Percentiles rank a stretch among this genome's conserved stretches.
Conservation (phyloP, 2,329 filamentous ascomycete species). For the Colletotrichum tropicicola region DNA sequence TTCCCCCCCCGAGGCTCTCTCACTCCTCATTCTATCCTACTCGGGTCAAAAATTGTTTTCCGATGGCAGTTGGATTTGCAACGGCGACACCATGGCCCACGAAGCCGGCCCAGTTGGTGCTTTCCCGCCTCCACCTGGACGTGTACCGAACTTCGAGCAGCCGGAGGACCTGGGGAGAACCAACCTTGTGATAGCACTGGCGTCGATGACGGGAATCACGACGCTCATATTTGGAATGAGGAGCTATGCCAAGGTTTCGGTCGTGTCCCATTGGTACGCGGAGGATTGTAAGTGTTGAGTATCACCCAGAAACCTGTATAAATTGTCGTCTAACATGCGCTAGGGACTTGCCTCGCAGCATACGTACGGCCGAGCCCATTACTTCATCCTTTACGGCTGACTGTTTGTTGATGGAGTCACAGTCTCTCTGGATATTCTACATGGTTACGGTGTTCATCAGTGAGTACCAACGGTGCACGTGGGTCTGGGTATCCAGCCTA, state of each 20-base stretch:
- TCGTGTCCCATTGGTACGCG: neutral
- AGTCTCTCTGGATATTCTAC: neutral
- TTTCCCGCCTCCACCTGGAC: constrained; percentile 31
- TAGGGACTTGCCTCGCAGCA: neutral
- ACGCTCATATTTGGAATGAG: neutral
- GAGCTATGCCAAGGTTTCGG: neutral
- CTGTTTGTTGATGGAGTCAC: neutral
- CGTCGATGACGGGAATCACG: neutral
- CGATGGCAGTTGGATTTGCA: neutral
- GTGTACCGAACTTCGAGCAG: constrained; percentile 28
- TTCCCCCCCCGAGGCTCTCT: no score
- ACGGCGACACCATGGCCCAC: neutral
- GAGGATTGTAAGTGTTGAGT: constrained; percentile 2
- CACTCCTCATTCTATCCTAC: no score
- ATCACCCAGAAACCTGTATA: no score
- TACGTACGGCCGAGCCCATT: no score
- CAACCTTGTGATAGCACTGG: neutral
- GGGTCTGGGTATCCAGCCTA: no score
- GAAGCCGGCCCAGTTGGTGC: constrained; percentile 1
- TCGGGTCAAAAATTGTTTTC: no score
- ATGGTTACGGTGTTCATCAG: neutral
- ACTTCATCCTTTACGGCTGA: neutral
- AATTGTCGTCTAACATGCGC: neutral
- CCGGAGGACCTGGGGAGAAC: constrained; percentile 16
- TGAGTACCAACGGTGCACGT: neutral